Base-by-base conservation (phyloP, 139 green algal species). In the Gonium pectorale region DNA sequence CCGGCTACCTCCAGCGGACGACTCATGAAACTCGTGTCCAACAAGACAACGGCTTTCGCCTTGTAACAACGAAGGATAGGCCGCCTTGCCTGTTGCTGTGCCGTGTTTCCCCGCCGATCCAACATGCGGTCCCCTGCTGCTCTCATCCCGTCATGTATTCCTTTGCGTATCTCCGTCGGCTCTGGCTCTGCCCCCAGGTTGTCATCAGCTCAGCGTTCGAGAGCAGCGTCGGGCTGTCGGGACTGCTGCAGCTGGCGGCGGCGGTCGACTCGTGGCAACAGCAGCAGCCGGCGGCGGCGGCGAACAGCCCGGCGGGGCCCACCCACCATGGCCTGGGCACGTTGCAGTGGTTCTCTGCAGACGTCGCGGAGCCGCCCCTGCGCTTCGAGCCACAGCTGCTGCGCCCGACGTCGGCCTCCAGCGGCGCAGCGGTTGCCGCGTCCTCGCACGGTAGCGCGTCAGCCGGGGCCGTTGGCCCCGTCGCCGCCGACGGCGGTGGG, bases 151-250 rank as follows among this genome's bases (percentile, higher is more conserved):
- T n/a, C n/a, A n/a, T n/a, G n/a, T n/a, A n/a, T n/a, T n/a, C n/a
- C n/a, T n/a, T n/a, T n/a, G n/a, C n/a, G n/a, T n/a, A n/a, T n/a
- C n/a, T n/a, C n/a, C n/a, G n/a, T n/a, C n/a, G n/a, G n/a, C n/a
- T n/a, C n/a, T n/a, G n/a, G n/a, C n/a, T 29, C 59, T 3, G 4
- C 27, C 44, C 44, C 11, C 91, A 91, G 69, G 86, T 86, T 3
- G 89, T 98, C 22, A 82, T 98, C 54, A 96, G 92, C 89, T 96
- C 91, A 27, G 84, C 92, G 7, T 98, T 98, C 85, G 96, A 98
- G 88, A 93, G 80, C 66, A 86, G 77, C 43, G 38, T 96, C 29
- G 96, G 94, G 17, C 67, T 97, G 0, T 83, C 89, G 3, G 63
- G 87, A 21, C 87, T 96, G 44, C 79, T 87, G 31, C 80, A 95